These are phyloP conservation scores for Talaromyces adpressus DNA, from an alignment of 495 filamentous ascomycete genomes.

Conservation along the genomic window DNA sequence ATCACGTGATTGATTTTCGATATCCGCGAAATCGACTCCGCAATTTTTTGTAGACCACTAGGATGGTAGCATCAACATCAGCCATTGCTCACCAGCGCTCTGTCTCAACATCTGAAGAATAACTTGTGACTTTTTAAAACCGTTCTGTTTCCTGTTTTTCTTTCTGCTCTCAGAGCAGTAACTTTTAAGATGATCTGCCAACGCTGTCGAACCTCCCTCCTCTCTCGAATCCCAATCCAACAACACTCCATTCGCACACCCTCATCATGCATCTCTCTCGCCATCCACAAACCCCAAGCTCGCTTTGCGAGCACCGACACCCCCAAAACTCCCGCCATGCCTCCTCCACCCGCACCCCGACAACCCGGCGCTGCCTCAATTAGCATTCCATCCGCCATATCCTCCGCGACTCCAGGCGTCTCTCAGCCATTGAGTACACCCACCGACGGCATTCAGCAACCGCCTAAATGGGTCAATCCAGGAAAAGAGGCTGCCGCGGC, in stretches of 20 bases:
- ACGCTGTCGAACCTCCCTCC: conserved; percentile 37
- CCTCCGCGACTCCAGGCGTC: conserved; percentile 38
- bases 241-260: conserved; percentile 23
- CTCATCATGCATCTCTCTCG: conserved; percentile 23
- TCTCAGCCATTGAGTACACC: conserved; percentile 41
- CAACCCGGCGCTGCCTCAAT: conserved; percentile 35
- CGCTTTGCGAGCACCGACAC: conserved; percentile 34
- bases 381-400: conserved; percentile 26
- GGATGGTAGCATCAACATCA: neutral
- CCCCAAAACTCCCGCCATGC: conserved; percentile 39
- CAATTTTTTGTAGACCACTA: conserved; percentile 6
- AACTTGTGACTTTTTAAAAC: neutral
- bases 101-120: neutral
- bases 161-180: neutral
- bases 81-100: neutral
- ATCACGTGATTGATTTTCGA: neutral
- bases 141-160: neutral
- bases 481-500: neutral
- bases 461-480: conserved; percentile 17
- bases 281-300: conserved; percentile 27
- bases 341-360: conserved; percentile 44
- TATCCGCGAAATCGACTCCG: neutral
- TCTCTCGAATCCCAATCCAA: conserved; percentile 28
- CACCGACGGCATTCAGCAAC: conserved; percentile 23
- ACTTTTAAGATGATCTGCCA: conserved; percentile 36